These are phyloP conservation scores for Liquidambar formosana DNA, from an alignment of 164 flowering plant species.

Conservation along the genomic window DNA sequence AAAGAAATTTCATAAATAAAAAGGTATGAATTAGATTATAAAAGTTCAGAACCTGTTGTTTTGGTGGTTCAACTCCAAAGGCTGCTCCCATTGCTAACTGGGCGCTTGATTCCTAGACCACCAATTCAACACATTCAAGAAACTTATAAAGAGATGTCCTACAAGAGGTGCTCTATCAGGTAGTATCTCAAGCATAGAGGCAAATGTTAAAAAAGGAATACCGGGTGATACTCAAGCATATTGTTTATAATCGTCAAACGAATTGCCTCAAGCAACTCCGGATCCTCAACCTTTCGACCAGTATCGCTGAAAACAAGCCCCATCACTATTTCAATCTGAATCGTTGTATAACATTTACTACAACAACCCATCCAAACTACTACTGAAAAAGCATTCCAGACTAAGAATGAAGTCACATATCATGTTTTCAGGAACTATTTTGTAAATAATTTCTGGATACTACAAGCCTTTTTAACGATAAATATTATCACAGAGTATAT, in stretches of 20 bases:
- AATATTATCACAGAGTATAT: background rate
- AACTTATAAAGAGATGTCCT: background rate
- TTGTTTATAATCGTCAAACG: slow-evolving; percentile 95
- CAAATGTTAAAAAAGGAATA: slow-evolving; percentile 24
- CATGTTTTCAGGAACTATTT: background rate
- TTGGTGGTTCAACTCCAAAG: slow-evolving; percentile 74
- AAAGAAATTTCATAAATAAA: background rate
- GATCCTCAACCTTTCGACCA: slow-evolving; percentile 92
- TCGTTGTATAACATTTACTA: background rate
- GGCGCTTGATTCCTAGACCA: slow-evolving; percentile 86
- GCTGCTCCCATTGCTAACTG: slow-evolving; percentile 91
- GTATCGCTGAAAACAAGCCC: slow-evolving; percentile 57
- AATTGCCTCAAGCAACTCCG: slow-evolving; percentile 94
- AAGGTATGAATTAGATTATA: background rate
- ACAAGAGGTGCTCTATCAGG: background rate
- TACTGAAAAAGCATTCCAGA: background rate
- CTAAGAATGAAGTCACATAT: background rate
- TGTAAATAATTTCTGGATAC: background rate
- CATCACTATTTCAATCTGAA: slow-evolving; percentile 8
- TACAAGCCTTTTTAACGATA: background rate
- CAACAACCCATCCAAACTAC: slow-evolving; percentile 1
- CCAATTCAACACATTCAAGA: slow-evolving; percentile 9
- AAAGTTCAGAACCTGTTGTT: slow-evolving; percentile 44
- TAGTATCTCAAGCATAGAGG: background rate
- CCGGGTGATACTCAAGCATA: slow-evolving; percentile 89